A percentile compares a stretch with the other conserved stretches of the same genome.
These are phyloP conservation scores for Toxoplasma gondii DNA, from an alignment of 169 alveolate species.

Conservation along the genomic window DNA sequence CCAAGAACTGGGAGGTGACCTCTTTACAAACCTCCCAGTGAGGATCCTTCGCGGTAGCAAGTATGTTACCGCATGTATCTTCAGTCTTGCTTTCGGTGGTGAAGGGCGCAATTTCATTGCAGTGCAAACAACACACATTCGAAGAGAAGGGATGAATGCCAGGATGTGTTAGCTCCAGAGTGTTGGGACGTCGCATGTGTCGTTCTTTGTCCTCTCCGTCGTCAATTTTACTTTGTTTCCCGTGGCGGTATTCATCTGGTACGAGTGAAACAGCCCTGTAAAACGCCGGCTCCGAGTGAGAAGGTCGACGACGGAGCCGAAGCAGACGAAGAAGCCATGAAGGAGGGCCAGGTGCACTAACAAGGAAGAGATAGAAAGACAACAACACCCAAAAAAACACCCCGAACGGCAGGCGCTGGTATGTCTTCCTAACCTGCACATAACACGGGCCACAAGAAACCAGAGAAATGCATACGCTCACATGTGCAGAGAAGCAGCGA, in stretches of 20 bases:
- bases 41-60: background rate
- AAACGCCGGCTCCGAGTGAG: background rate
- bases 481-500: too few relatives aligned
- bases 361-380: constrained; percentile 8
- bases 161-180: background rate
- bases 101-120: background rate
- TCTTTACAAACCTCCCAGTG: constrained; percentile 10
- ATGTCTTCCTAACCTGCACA: background rate
- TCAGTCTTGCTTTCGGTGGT: background rate
- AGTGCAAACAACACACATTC: background rate
- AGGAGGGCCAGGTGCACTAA: background rate
- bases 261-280: background rate
- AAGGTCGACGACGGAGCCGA: constrained; percentile 1
- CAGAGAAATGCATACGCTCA: background rate
- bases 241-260: background rate
- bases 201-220: background rate
- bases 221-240: background rate
- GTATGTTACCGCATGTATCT: too few relatives aligned
- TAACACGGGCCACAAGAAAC: background rate
- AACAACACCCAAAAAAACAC: background rate
- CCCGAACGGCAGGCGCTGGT: background rate
- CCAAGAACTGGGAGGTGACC: background rate
- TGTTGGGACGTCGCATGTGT: background rate
- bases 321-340: constrained; percentile 11
- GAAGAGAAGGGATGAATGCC: background rate